Conservation (phyloP, 176 grass and related monocot species). For the Echinochloa phyllopogon region DNA sequence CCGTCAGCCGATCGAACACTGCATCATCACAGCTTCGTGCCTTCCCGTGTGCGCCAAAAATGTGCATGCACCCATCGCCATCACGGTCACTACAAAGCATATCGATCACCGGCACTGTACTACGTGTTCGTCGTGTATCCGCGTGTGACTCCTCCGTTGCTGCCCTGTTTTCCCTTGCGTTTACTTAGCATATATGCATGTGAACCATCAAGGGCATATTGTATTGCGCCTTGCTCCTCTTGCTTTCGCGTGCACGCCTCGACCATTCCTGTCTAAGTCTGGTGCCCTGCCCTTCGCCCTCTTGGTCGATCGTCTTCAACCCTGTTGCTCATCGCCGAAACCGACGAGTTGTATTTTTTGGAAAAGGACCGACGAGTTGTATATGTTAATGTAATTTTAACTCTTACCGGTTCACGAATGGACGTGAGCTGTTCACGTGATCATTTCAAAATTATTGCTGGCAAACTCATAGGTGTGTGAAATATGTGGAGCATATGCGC, state of each 20-base stretch:
- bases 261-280: not conserved
- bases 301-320: not conserved
- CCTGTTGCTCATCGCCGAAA: not conserved
- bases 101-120: not conserved
- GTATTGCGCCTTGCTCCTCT: not conserved
- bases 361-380: not conserved
- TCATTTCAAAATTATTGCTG: constrained; percentile 4
- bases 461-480: not conserved
- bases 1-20: not conserved
- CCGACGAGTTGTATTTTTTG: not conserved
- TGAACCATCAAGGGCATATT: not conserved
- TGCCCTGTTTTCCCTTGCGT: not conserved
- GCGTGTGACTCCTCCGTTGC: not conserved
- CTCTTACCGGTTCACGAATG: not conserved
- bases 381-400: not conserved
- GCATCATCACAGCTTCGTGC: not conserved
- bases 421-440: not conserved
- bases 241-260: constrained; percentile 48
- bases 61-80: not conserved
- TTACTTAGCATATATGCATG: constrained; percentile 7
- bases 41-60: not conserved
- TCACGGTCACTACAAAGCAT: not conserved
- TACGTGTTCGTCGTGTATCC: not conserved
- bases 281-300: not conserved
- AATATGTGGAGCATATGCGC: not conserved